A percentile compares a stretch with the other conserved stretches of the same genome.
Evolutionary conservation across 192 early-diverging fungal species (phyloP).

Genomic region (Backusella tarrabulga): DNA sequence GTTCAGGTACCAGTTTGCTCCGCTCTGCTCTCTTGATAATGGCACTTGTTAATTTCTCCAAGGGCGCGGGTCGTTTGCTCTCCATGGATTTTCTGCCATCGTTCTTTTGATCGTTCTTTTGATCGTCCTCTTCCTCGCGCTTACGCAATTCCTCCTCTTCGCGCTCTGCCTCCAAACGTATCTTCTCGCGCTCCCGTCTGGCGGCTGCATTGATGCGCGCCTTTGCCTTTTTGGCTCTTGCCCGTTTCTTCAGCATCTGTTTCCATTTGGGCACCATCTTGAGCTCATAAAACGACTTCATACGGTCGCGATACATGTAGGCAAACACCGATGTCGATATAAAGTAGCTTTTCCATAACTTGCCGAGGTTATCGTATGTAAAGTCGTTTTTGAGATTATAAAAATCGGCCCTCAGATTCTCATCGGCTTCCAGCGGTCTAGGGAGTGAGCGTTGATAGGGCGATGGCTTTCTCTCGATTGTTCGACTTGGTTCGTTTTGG

Average conservation of each 20-base stretch:
- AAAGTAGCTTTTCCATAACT: slow-evolving; percentile 29
- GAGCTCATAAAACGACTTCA: background rate
- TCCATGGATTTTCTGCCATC: background rate
- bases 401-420: background rate
- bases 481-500: background rate
- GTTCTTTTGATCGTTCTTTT: no score
- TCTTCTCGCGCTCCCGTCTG: background rate
- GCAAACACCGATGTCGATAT: background rate
- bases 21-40: background rate
- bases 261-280: background rate
- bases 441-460: background rate
- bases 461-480: background rate
- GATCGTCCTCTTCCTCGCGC: background rate
- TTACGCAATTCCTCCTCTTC: background rate
- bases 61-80: background rate
- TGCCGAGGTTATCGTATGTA: slow-evolving; percentile 10
- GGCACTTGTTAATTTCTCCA: background rate
- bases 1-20: background rate
- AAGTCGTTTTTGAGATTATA: background rate
- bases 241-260: slow-evolving; percentile 1
- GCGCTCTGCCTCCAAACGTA: background rate
- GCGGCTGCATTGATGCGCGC: background rate
- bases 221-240: background rate
- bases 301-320: slow-evolving; percentile 17
- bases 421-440: background rate